phyloP scores from a whole-genome alignment of 2,329 filamentous ascomycete species.

The Clarireedia monteithiana region DNA sequence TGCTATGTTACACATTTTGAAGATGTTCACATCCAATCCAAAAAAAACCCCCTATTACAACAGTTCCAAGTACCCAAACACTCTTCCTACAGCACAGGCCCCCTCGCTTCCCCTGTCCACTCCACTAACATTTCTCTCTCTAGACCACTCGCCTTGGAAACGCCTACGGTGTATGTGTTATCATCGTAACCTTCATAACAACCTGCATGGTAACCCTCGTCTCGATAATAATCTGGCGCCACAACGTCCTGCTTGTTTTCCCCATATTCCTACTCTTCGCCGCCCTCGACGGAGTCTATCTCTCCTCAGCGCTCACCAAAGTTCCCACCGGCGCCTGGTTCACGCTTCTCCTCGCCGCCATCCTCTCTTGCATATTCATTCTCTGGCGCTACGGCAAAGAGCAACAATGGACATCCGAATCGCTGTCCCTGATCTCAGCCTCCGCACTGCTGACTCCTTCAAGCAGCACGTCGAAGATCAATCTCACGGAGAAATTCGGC shows the following conservation, averaged over 20 bases:
- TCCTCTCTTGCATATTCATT: constrained; percentile 58
- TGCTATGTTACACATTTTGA: not conserved
- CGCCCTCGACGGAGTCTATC: constrained; percentile 60
- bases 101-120: too few species aligned
- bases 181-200: constrained; percentile 71
- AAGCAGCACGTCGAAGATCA: constrained; percentile 19
- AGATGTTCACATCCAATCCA: too few species aligned
- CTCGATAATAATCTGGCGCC: constrained; percentile 64
- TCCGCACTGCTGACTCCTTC: constrained; percentile 41
- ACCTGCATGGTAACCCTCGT: constrained; percentile 68
- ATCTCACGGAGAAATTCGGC: constrained; percentile 33
- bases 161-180: constrained; percentile 73
- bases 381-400: constrained; percentile 77
- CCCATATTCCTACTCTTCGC: constrained; percentile 56
- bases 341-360: constrained; percentile 55
- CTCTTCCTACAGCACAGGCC: too few species aligned
- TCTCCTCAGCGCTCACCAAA: constrained; percentile 63
- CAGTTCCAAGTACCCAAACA: too few species aligned
- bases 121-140: too few species aligned
- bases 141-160: constrained; percentile 62
- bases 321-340: constrained; percentile 75
- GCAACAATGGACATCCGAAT: constrained; percentile 65
- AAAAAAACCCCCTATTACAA: too few species aligned
- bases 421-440: constrained; percentile 41
- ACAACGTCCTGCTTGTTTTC: constrained; percentile 52